Percentiles rank a stretch among this genome's conserved stretches.
Conservation (phyloP, 139 green algal genomes). For the Closterium sp. region DNA sequence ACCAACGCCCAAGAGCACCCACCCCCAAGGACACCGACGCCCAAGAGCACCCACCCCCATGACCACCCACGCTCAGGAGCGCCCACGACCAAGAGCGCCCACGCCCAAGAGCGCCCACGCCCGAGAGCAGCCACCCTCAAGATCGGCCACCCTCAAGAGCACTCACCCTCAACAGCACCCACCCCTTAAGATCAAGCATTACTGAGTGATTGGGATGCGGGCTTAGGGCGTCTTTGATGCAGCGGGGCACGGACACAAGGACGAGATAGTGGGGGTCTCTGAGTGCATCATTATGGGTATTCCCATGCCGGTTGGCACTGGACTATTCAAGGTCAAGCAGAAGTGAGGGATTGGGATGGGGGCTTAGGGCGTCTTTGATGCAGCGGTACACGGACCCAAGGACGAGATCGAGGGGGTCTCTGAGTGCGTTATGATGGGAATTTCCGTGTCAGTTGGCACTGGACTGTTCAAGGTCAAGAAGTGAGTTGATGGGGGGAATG, state of each 20-base stretch:
- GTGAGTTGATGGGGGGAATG: too few species aligned
- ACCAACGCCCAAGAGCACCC: too few species aligned
- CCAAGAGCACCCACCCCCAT: too few species aligned
- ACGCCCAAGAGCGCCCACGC: too few species aligned
- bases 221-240: conserved; percentile 98
- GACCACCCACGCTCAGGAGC: too few species aligned
- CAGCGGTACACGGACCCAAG: conserved; percentile 69
- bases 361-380: conserved; percentile 97
- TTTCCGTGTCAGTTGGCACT: conserved; percentile 93
- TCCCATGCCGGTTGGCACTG: conserved; percentile 93
- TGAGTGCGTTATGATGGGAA: conserved; percentile 99
- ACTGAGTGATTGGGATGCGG: conserved; percentile 91
- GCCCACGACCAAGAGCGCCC: too few species aligned
- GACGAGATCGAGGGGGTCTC: conserved; percentile 77
- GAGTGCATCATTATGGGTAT: conserved; percentile 99
- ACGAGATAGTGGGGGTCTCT: conserved; percentile 72
- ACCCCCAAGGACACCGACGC: too few species aligned
- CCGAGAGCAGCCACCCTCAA: too few species aligned
- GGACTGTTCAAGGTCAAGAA: conserved; percentile 78
- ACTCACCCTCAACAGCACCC: too few species aligned
- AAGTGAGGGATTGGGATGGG: conserved; percentile 89
- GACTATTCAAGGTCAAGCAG: conserved; percentile 75
- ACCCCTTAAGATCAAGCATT: conserved; percentile 36
- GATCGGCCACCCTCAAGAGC: too few species aligned
- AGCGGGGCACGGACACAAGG: conserved; percentile 67